phyloP scores from a whole-genome alignment of 1,139 yeast genomes.

The Yamadazyma pseudoaaseri region DNA sequence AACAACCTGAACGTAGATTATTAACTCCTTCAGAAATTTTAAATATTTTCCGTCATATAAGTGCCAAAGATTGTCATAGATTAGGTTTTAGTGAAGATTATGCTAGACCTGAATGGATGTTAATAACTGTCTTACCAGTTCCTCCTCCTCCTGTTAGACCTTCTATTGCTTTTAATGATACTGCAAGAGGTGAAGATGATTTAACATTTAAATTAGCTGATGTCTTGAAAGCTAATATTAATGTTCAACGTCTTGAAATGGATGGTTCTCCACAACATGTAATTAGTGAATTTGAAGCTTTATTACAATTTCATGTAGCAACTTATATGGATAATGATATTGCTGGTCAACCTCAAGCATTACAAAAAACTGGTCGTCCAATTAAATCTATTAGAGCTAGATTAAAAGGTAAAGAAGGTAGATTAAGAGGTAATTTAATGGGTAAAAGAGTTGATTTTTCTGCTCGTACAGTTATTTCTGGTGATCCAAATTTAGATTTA shows the following conservation, averaged over 20 bases:
- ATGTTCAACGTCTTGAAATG: slow-evolving; percentile 93
- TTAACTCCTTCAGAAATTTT: slow-evolving; percentile 86
- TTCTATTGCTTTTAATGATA: slow-evolving; percentile 94
- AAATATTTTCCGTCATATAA: slow-evolving; percentile 89
- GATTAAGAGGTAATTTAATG: slow-evolving; percentile 97
- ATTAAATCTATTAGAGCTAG: slow-evolving; percentile 98
- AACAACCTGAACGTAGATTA: slow-evolving; percentile 89
- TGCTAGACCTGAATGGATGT: slow-evolving; percentile 99
- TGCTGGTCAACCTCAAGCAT: slow-evolving; percentile 99
- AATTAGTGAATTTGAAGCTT: slow-evolving; percentile 91
- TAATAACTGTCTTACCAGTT: slow-evolving; percentile 95
- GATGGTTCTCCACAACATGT: slow-evolving; percentile 99
- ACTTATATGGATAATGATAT: slow-evolving; percentile 99
- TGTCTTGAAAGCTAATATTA: slow-evolving; percentile 91
- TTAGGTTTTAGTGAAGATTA: slow-evolving; percentile 94
- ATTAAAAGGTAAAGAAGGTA: slow-evolving; percentile 98
- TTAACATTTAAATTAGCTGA: slow-evolving; percentile 97
- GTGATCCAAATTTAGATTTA: slow-evolving; percentile 96
- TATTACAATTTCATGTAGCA: slow-evolving; percentile 97
- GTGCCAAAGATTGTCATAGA: slow-evolving; percentile 74
- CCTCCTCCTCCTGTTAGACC: slow-evolving; percentile 99
- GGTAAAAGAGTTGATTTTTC: slow-evolving; percentile 99
- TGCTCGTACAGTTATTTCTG: slow-evolving; percentile 98
- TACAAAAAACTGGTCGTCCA: slow-evolving; percentile 98
- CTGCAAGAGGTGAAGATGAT: slow-evolving; percentile 99